Evolutionary conservation across 176 grass and related monocot genomes (phyloP).

Genomic region (Carex kokanica): DNA sequence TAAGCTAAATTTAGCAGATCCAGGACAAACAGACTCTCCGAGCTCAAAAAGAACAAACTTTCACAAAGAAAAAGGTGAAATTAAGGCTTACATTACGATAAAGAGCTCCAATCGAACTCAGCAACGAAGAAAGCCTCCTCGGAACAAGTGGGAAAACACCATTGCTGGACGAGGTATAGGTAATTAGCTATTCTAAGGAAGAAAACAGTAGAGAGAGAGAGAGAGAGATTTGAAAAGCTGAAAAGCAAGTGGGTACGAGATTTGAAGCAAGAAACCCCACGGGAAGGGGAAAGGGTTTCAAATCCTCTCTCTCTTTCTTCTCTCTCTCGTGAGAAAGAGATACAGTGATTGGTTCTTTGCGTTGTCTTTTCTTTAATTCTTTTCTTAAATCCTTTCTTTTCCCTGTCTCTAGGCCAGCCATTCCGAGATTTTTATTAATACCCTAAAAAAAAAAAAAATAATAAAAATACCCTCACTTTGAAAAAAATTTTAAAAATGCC

Average conservation of each 20-base stretch:
- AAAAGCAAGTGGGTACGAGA: background rate
- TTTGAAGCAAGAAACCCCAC: constrained; percentile 6
- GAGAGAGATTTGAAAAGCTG: background rate
- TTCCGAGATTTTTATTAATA: too few species aligned
- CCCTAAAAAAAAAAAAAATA: too few species aligned
- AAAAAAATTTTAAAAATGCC: too few species aligned
- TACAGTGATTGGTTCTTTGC: background rate
- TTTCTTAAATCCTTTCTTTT: constrained; percentile 16
- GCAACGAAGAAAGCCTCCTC: constrained; percentile 6
- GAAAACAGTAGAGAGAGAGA: background rate
- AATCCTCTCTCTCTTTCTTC: background rate
- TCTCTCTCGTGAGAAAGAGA: constrained; percentile 5
- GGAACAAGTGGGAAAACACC: background rate
- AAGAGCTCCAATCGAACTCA: constrained; percentile 3
- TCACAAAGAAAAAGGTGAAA: background rate
- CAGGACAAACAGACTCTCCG: background rate
- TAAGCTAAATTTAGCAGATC: constrained; percentile 16
- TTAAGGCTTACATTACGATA: background rate
- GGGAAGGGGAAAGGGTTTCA: constrained; percentile 5
- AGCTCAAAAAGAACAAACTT: constrained; percentile 3
- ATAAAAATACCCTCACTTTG: too few species aligned
- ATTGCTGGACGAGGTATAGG: constrained; percentile 5
- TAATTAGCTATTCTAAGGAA: background rate
- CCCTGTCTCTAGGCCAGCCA: constrained; percentile 8
- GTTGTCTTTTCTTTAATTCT: constrained; percentile 28